Base-by-base conservation (phyloP, 805 yeast species). In the Saccharomycopsis babjevae region DNA sequence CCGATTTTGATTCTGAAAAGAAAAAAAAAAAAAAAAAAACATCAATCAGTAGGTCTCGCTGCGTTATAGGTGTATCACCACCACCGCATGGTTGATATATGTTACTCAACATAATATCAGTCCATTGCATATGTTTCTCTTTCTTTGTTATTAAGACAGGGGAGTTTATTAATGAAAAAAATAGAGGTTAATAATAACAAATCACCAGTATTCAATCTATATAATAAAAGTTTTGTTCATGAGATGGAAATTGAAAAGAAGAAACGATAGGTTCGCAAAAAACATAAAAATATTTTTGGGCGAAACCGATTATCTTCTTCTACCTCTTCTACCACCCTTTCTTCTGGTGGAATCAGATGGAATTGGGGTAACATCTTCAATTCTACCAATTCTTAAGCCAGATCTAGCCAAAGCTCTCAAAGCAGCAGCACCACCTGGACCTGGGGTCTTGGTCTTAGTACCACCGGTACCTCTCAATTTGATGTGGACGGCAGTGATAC, bases 241-340 rank as follows among this genome's bases (percentile, higher is more conserved):
- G 28, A 28, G 52, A 20, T 46, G 28, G 28, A 22, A 46, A 46
- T 25, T 25, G 13, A 25, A 28, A 46, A 46, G 16, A 46, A 28
- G 22, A 46, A 18, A 46, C 11, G 28, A 42, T 18, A 16, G n/a
- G 28, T 46, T 46, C 52, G 52, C 56, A 38, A 52, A 18, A 34
- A 50, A 50, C 38, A 46, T 46, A 46, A 11, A n/a, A 40, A 40
- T n/a, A 40, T 40, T 43, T n/a, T 43, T 30, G 52, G 52, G 52
- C 52, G 52, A 54, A 36, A 46, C 32, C 32, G 52, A 46, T 57
- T 56, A 89, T 82, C 92, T 88, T 89, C 99, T 91, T 88, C 99
- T 93, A 93, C 99, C 99, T 87, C 99, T 92, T 86, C 99, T 94
- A 89, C 99, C 99, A 90, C 99, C 99, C 96, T 94, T 96, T 90